Base-by-base conservation (phyloP, 495 filamentous ascomycete species). In the Umbilicaria muhlenbergii region DNA sequence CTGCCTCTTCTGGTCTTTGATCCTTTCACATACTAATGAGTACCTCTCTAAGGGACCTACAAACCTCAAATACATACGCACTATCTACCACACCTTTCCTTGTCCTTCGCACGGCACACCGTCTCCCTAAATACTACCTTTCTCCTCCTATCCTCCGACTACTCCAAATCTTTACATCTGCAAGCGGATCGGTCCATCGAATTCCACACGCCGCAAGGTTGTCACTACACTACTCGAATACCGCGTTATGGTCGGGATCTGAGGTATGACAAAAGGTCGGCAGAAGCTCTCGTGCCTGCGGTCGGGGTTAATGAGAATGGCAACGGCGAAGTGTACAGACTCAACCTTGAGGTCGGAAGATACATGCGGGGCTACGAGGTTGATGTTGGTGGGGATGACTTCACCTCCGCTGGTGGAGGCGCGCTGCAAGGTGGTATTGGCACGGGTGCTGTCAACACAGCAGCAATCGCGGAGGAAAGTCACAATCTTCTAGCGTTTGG, bases 51-150 rank as follows among this genome's bases (percentile, higher is more conserved):
- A 81, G 78, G 80, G 51, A 83, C 80, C 8, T 83, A 98, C 65
- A 96, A 99, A 53, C 92, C 91, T 6, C 91, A 96, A 60, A 94
- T 95, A 47, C 91, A 95, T 58, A 83, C 84, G 5, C 93, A 99
- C 57, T 82, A 94, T 52, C 73, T 95, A 13, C 86, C 88, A 33
- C 88, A 95, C 49, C 70, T 96, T 5, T 88, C 92, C 3, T 71
- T 99, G 1, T 93, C 86, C 7, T 99, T 80, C 62, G 75, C 89
- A 11, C 81, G 91, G 14, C 92, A 99, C 60, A 96, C 92, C 0
- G 80, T 82, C 16, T 78, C 85, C 4, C 73, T 95, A n/a, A 99
- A 96, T 55, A 81, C 85, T 15, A 94, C 86, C 2, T 99, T 99
- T 57, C 56, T 85, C 15, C 70, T 99, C 8, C 78, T 95, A n/a